Base-by-base conservation (phyloP, 2,329 filamentous ascomycete species). In the Thyridium curvatum region DNA sequence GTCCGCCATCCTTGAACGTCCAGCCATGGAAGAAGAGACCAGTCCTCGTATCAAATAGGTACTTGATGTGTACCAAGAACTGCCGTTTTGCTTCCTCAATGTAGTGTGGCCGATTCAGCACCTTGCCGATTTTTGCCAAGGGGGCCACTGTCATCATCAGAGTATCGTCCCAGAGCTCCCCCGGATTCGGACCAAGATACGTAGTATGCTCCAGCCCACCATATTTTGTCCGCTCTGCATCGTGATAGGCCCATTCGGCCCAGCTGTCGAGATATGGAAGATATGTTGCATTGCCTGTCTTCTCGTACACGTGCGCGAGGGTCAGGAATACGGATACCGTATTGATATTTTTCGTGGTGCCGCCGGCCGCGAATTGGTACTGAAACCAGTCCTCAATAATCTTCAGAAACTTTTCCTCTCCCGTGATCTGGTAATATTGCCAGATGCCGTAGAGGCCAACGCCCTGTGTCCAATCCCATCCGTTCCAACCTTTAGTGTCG, bases 111-210 rank as follows among this genome's bases (percentile, higher is more conserved):
- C 84, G 68, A 44, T 75, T 68, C 3, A 91, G 71, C 4, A 88
- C 66, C 40, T 80, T 71, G 1, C 86, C 86, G 44, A 89, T 89
- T 65, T 90, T 90, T 14, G 84, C 84, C 14, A 90, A 68, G 2
- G 86, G 86, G 60, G 90, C 65, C 6, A 88, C 85, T 1, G 84
- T 89, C 86, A 91, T 91, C 85, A 91, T 90, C 33, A 91, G 69
- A 6, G 86, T 91, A 56, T 91, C 86, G 49, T 89, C 86, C 86
- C 86, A 91, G 16, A 90, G 69, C 64, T 90, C 82, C 56, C 86
- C 73, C 45, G 79, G 70, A 59, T 91, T 88, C 46, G 75, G 71
- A 3, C 77, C 72, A 26, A 82, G 61, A 50, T 89, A 89, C 1
- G 85, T 90, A 44, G 83, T 76, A 59, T 86, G 84, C 59, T 88